Conservation (phyloP, 768 basidiomycete genomes). For the Nidularia pulvinata region DNA sequence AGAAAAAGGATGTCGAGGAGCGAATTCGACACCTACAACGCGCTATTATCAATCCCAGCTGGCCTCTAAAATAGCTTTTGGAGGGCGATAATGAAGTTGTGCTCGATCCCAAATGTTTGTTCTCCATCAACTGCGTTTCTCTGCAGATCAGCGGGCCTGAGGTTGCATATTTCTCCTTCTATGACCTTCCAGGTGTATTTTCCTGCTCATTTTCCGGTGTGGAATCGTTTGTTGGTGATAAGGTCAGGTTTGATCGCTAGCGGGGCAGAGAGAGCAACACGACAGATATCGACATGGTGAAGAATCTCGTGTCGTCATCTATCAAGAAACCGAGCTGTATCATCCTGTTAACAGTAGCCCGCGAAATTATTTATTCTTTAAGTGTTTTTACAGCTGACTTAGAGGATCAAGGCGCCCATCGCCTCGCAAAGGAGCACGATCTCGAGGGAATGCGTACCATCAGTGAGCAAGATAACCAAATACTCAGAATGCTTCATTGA, state of each 20-base stretch:
- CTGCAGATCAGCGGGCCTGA: slow-evolving; percentile 51
- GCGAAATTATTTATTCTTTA: slow-evolving; percentile 43
- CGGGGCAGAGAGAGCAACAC: slow-evolving; percentile 42
- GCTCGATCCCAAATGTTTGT: slow-evolving; percentile 22
- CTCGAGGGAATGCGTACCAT: slow-evolving; percentile 59
- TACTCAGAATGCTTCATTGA: too few relatives aligned
- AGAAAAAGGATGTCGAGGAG: slow-evolving; percentile 53
- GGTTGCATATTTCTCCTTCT: slow-evolving; percentile 57
- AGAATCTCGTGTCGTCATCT: slow-evolving; percentile 46
- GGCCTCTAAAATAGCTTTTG: slow-evolving; percentile 24
- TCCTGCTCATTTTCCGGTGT: neutral
- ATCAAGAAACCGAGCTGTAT: slow-evolving; percentile 55
- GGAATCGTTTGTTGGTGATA: neutral
- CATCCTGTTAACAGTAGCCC: slow-evolving; percentile 49
- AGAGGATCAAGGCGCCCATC: slow-evolving; percentile 66
- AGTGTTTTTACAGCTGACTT: slow-evolving; percentile 37
- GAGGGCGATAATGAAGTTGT: slow-evolving; percentile 19
- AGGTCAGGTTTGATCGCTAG: slow-evolving; percentile 52
- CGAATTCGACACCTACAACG: slow-evolving; percentile 59
- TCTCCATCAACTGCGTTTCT: slow-evolving; percentile 50
- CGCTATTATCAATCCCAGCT: slow-evolving; percentile 57
- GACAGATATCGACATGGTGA: slow-evolving; percentile 54
- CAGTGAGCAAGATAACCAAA: too few relatives aligned
- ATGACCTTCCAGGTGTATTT: slow-evolving; percentile 47
- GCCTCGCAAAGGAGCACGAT: slow-evolving; percentile 51